phyloP scores from a whole-genome alignment of 1,284 basidiomycete genomes.

The Inonotus hispidus region DNA sequence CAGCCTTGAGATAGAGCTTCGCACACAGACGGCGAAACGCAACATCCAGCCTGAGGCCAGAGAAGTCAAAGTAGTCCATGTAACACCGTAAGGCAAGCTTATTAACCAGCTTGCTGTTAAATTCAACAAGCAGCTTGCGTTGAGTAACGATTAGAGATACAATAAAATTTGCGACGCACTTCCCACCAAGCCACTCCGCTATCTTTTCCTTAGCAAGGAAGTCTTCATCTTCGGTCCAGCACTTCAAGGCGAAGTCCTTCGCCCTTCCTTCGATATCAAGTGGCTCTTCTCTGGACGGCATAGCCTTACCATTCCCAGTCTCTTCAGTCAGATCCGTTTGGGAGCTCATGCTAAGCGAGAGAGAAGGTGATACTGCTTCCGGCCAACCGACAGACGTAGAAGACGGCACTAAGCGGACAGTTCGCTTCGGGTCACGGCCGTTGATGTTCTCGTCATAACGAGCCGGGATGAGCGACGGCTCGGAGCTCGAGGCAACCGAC shows the following conservation, averaged over 20 bases:
- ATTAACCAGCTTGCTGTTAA: constrained; percentile 65
- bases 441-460: constrained; percentile 38
- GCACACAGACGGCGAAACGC: constrained; percentile 89
- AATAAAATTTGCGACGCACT: constrained; percentile 47
- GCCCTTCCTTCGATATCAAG: constrained; percentile 61
- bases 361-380: constrained; percentile 22
- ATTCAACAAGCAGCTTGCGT: not conserved
- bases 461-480: constrained; percentile 62
- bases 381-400: constrained; percentile 21
- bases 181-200: constrained; percentile 91
- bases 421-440: constrained; percentile 35
- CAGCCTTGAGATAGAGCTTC: constrained; percentile 90
- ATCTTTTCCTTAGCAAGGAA: constrained; percentile 88
- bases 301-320: constrained; percentile 17
- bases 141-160: not conserved
- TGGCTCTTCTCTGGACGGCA: constrained; percentile 40
- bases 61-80: constrained; percentile 88
- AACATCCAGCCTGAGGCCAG: constrained; percentile 73
- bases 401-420: constrained; percentile 19
- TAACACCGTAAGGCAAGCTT: constrained; percentile 73
- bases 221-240: constrained; percentile 83
- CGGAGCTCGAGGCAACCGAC: constrained; percentile 68
- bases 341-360: constrained; percentile 34
- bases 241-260: constrained; percentile 69
- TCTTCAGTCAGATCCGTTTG: constrained; percentile 50